Evolutionary conservation across 208 protist species (phyloP).

Genomic region (Phytomonas francai): DNA sequence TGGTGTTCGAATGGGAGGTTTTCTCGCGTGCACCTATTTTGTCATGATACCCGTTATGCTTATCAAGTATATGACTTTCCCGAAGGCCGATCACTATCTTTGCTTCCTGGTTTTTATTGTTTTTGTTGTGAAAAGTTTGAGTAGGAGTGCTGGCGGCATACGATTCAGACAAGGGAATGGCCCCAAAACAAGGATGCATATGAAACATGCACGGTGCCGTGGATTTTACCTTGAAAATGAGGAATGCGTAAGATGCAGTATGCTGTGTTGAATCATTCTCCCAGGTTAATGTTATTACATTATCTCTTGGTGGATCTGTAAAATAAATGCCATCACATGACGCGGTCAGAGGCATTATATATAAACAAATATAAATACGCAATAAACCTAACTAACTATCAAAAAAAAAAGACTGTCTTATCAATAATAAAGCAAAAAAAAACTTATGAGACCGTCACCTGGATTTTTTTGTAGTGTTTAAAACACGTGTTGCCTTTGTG

Average conservation of each 20-base stretch:
- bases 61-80: background rate
- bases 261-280: background rate
- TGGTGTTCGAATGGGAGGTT: background rate
- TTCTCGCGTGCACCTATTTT: background rate
- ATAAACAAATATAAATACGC: background rate
- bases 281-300: conserved; percentile 52
- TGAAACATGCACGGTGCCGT: conserved; percentile 68
- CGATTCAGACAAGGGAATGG: conserved; percentile 37
- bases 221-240: conserved; percentile 79
- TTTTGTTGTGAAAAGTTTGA: conserved; percentile 3
- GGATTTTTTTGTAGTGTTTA: background rate
- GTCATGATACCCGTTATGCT: background rate
- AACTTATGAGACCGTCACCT: background rate
- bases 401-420: conserved; percentile 7
- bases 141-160: conserved; percentile 13
- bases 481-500: conserved; percentile 10
- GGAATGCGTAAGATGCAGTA: conserved; percentile 24
- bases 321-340: conserved; percentile 74
- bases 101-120: conserved; percentile 6
- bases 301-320: conserved; percentile 40
- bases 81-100: conserved; percentile 37
- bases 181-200: conserved; percentile 69
- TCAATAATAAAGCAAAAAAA: conserved; percentile 4
- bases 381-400: background rate
- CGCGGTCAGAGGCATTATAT: conserved; percentile 34